A percentile compares a stretch with the other conserved stretches of the same genome.
phyloP scores from a whole-genome alignment of 345 rosid species.

The Pistacia vera region DNA sequence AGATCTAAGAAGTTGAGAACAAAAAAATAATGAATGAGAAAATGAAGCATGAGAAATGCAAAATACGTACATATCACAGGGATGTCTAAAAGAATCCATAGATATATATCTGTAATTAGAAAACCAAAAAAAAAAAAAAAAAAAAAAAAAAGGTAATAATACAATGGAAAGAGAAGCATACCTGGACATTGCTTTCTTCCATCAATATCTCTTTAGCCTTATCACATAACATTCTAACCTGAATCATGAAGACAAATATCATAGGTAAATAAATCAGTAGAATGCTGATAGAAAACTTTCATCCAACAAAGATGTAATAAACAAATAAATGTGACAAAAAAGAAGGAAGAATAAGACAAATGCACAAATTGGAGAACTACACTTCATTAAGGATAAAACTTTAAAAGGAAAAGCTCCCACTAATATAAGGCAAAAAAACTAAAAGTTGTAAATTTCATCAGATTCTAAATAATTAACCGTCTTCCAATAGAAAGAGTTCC shows the following conservation, averaged over 20 bases:
- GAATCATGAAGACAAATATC: neutral
- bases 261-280: neutral
- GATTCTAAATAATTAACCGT: neutral
- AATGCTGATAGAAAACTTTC: neutral
- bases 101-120: neutral
- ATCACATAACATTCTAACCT: constrained; percentile 71
- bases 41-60: neutral
- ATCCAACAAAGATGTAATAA: neutral
- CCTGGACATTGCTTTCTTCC: constrained; percentile 87
- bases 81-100: neutral
- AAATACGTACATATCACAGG: neutral
- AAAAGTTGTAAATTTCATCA: neutral
- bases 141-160: neutral
- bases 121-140: neutral
- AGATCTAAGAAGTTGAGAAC: neutral
- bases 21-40: neutral
- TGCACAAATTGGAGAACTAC: neutral
- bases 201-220: constrained; percentile 78
- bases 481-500: neutral
- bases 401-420: neutral
- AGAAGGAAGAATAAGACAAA: neutral
- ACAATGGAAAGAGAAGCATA: constrained; percentile 11
- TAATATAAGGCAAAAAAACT: neutral
- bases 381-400: neutral
- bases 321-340: neutral